Conservation (phyloP, 371 early-diverging fungal species). For the Mucor racemosus region DNA sequence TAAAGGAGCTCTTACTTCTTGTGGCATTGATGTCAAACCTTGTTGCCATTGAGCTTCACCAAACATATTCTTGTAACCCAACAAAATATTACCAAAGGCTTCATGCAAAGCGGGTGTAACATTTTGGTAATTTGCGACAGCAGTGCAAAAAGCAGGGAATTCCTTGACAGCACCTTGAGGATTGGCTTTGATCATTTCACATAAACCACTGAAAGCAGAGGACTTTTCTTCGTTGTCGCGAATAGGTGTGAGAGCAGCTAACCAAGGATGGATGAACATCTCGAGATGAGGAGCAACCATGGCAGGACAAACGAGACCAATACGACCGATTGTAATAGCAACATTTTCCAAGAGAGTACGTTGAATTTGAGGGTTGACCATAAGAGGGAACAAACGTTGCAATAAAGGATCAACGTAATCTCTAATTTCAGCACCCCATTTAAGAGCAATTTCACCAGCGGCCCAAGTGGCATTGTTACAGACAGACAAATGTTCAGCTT, state of each 20-base stretch:
- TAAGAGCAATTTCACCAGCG: slow-evolving; percentile 90
- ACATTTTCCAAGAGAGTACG: slow-evolving; percentile 89
- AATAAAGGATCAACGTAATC: slow-evolving; percentile 79
- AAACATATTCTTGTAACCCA: slow-evolving; percentile 75
- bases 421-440: slow-evolving; percentile 68
- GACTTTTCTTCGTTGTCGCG: slow-evolving; percentile 94
- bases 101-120: slow-evolving; percentile 67
- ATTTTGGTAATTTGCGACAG: slow-evolving; percentile 71
- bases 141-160: slow-evolving; percentile 73
- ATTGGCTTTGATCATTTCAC: slow-evolving; percentile 85
- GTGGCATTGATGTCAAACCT: slow-evolving; percentile 62
- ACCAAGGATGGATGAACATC: slow-evolving; percentile 78
- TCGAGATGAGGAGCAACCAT: slow-evolving; percentile 81
- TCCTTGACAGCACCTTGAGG: slow-evolving; percentile 81
- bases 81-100: slow-evolving; percentile 71
- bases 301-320: slow-evolving; percentile 85
- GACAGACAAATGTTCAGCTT: slow-evolving; percentile 68
- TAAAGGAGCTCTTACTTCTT: slow-evolving; percentile 60
- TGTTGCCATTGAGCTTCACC: slow-evolving; percentile 74
- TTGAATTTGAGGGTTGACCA: slow-evolving; percentile 68
- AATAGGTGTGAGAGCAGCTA: slow-evolving; percentile 68
- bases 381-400: slow-evolving; percentile 79
- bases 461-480: slow-evolving; percentile 96
- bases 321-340: slow-evolving; percentile 92
- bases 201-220: slow-evolving; percentile 91